Percentiles rank a stretch among this genome's conserved stretches.
phyloP scores from a whole-genome alignment of 495 filamentous ascomycete genomes.

The Apiosordaria backusii region DNA sequence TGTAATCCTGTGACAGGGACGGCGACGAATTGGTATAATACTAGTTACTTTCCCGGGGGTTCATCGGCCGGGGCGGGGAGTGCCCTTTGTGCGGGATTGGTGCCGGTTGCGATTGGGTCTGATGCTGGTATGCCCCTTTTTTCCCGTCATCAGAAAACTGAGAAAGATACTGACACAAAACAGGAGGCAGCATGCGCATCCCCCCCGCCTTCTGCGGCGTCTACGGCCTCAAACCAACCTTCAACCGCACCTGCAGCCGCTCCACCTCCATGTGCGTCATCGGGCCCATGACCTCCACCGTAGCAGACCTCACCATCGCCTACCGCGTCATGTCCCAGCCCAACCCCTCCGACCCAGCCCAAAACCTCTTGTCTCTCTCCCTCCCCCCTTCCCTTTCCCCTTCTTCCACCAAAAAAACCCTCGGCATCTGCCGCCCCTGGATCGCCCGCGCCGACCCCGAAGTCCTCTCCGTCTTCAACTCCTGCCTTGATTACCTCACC shows the following conservation, averaged over 20 bases:
- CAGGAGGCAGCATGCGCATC: constrained; percentile 80
- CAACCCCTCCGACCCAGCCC: constrained; percentile 49
- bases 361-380: constrained; percentile 39
- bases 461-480: constrained; percentile 58
- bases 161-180: too few relatives aligned
- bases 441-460: constrained; percentile 61
- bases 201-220: constrained; percentile 80
- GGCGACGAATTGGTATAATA: constrained; percentile 78
- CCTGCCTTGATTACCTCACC: constrained; percentile 59
- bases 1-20: constrained; percentile 67
- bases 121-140: too few relatives aligned
- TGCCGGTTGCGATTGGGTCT: constrained; percentile 78
- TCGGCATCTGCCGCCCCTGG: constrained; percentile 78
- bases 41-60: constrained; percentile 78
- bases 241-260: constrained; percentile 61
- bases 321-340: constrained; percentile 73
- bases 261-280: constrained; percentile 62
- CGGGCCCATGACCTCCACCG: constrained; percentile 74
- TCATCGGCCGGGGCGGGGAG: constrained; percentile 85
- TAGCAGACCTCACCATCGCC: constrained; percentile 75
- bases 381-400: constrained; percentile 41
- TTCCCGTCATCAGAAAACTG: too few relatives aligned
- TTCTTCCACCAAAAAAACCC: constrained; percentile 39
- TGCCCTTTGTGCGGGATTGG: constrained; percentile 67
- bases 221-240: constrained; percentile 82